Evolutionary conservation across 768 basidiomycete species (phyloP).

Genomic region (Mycena galopus): DNA sequence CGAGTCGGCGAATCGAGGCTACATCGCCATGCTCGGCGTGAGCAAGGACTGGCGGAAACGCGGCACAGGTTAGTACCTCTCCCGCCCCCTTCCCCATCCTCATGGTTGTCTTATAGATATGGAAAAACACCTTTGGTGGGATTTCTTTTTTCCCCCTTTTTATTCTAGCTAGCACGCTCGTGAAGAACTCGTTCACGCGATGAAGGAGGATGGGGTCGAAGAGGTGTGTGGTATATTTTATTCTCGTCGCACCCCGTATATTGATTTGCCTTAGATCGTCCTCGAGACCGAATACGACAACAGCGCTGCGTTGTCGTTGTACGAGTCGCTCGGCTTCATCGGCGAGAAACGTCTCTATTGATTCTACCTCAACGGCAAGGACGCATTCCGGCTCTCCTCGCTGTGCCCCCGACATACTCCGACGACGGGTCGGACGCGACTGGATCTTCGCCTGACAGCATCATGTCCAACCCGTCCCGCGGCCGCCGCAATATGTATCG

Average conservation of each 20-base stretch:
- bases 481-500: constrained; percentile 49
- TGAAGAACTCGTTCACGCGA: constrained; percentile 85
- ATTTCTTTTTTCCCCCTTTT: constrained; percentile 55
- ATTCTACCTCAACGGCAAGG: constrained; percentile 98
- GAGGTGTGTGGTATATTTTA: constrained; percentile 71
- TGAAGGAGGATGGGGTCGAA: constrained; percentile 86
- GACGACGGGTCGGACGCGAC: constrained; percentile 50
- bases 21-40: constrained; percentile 98
- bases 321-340: constrained; percentile 94
- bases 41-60: constrained; percentile 86
- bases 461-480: constrained; percentile 31
- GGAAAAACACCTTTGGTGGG: constrained; percentile 62
- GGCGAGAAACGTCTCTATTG: constrained; percentile 94
- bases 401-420: constrained; percentile 59
- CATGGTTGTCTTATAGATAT: constrained; percentile 61
- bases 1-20: constrained; percentile 84
- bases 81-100: constrained; percentile 55
- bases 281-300: constrained; percentile 98
- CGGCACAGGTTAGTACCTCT: constrained; percentile 83
- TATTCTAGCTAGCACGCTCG: constrained; percentile 83
- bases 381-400: constrained; percentile 88
- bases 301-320: constrained; percentile 85
- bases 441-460: constrained; percentile 42
- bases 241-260: constrained; percentile 4
- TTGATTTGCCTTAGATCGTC: constrained; percentile 71